phyloP scores from a whole-genome alignment of 257 asterid species.

The Pogostemon cablin region DNA sequence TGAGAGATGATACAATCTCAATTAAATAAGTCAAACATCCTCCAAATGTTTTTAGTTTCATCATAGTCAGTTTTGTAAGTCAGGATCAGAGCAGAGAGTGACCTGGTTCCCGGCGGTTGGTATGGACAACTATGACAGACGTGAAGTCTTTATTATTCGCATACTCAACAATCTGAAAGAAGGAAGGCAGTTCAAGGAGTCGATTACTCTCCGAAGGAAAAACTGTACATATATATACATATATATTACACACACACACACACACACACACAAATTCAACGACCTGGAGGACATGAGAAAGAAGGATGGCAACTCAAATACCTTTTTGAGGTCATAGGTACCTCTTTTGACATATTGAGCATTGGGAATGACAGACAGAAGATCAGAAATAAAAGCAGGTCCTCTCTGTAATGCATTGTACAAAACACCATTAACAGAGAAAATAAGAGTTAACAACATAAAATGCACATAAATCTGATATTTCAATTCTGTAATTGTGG shows the following conservation, averaged over 20 bases:
- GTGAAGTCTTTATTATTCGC: slow-evolving; percentile 82
- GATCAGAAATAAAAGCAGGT: slow-evolving; percentile 78
- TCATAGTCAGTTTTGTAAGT: background rate
- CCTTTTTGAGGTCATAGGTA: slow-evolving; percentile 94
- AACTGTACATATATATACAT: background rate
- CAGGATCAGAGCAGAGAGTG: slow-evolving; percentile 3
- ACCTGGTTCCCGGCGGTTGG: slow-evolving; percentile 98
- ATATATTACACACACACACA: too few species aligned
- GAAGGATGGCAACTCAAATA: slow-evolving; percentile 2
- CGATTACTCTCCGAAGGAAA: background rate
- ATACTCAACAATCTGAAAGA: slow-evolving; percentile 75
- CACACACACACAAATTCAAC: too few species aligned
- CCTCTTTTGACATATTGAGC: slow-evolving; percentile 85
- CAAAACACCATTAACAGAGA: slow-evolving; percentile 24
- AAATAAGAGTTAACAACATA: background rate
- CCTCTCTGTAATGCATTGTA: slow-evolving; percentile 68
- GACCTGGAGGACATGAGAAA: background rate
- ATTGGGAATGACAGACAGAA: slow-evolving; percentile 80
- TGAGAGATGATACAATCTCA: background rate
- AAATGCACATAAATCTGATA: background rate
- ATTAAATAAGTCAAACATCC: slow-evolving; percentile 2
- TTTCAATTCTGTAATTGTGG: background rate
- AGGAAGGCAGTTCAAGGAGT: slow-evolving; percentile 6
- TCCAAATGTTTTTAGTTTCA: slow-evolving; percentile 11
- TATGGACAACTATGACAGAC: slow-evolving; percentile 84